Base-by-base conservation (phyloP, 495 filamentous ascomycete species). In the Elaphomyces granulatus region DNA sequence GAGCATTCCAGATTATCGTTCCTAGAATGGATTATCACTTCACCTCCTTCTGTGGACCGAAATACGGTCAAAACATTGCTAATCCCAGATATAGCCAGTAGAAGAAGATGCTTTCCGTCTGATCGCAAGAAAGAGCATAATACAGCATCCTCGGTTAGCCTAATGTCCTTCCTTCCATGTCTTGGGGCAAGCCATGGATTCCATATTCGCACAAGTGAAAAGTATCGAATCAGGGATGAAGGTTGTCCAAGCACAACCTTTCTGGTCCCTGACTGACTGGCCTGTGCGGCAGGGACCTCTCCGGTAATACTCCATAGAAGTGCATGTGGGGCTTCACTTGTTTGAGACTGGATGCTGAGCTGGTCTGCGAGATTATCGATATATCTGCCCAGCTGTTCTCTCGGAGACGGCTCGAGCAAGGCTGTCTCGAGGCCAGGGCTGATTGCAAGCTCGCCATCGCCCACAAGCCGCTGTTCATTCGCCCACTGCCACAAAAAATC, bases 161-260 rank as follows among this genome's bases (percentile, higher is more conserved):
- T 50, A 20, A 92, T 81, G 3, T 61, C 54, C 7, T 63, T 56
- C 38, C 69, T 75, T 10, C 88, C 88, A 57, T 98, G 90, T 12
- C 84, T 67, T 15, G 90, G 90, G 0, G 80, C 83, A 10, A 96
- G 64, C 90, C 90, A 96, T 1, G 87, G 77, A 20, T 64, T 68
- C 73, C 79, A 87, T 2, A 81, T 59, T n/a, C 85, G 75, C 10
- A 86, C 78, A 4, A 90, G 59, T 3, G 83, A 73, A 50, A 93
- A 87, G 70, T 83, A 88, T 42, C 77, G 58, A 8, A 51, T 53
- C 36, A 60, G 53, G 17, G 56, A 62, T 39, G 70, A 78, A 15
- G 83, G 78, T 1, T 60, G 52, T 0, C 87, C 87, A 7, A 94
- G 65, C 8, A 63, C 64, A 20, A 78, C 51, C 32, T 69, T 55